A percentile compares a stretch with the other conserved stretches of the same genome.
Evolutionary conservation across 108 stramenopile species (phyloP).

Genomic region (Cyclotella choctawhatcheeana): DNA sequence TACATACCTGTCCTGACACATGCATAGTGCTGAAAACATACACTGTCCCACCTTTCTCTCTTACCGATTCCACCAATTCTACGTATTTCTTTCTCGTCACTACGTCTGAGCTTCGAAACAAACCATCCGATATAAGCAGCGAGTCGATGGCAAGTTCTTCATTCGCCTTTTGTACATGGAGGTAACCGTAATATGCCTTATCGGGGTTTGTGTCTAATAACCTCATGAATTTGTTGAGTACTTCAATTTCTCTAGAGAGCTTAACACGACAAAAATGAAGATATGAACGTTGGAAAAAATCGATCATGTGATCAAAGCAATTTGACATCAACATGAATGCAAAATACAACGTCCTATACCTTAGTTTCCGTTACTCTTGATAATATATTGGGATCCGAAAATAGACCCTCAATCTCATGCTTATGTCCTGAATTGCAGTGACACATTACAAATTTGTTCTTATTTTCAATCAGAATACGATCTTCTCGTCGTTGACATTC

Average conservation of each 20-base stretch:
- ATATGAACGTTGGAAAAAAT: too few relatives aligned
- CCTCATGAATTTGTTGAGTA: slow-evolving; percentile 89
- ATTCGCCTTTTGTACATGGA: slow-evolving; percentile 82
- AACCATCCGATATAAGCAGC: slow-evolving; percentile 92
- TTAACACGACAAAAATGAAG: background rate
- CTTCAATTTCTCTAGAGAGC: slow-evolving; percentile 89
- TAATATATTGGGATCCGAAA: slow-evolving; percentile 87
- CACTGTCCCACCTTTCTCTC: slow-evolving; percentile 87
- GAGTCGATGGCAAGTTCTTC: slow-evolving; percentile 92
- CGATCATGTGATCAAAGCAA: too few relatives aligned
- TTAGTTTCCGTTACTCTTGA: slow-evolving; percentile 88
- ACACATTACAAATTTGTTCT: slow-evolving; percentile 92
- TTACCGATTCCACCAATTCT: slow-evolving; percentile 86
- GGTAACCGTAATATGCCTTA: slow-evolving; percentile 92
- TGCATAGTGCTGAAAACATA: slow-evolving; percentile 92
- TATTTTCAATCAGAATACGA: slow-evolving; percentile 86
- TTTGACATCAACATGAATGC: too few relatives aligned
- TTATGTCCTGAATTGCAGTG: slow-evolving; percentile 94
- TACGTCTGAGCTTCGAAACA: slow-evolving; percentile 90
- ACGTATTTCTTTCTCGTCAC: slow-evolving; percentile 80
- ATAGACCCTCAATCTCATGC: slow-evolving; percentile 93
- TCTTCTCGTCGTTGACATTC: slow-evolving; percentile 86
- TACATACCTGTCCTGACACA: slow-evolving; percentile 73
- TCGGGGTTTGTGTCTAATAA: slow-evolving; percentile 92
- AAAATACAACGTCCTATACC: too few relatives aligned